Evolutionary conservation across 305 asterid genomes (phyloP), one percentile per base, ranked within the genome.

Genomic region (Ruellia speciosa): DNA sequence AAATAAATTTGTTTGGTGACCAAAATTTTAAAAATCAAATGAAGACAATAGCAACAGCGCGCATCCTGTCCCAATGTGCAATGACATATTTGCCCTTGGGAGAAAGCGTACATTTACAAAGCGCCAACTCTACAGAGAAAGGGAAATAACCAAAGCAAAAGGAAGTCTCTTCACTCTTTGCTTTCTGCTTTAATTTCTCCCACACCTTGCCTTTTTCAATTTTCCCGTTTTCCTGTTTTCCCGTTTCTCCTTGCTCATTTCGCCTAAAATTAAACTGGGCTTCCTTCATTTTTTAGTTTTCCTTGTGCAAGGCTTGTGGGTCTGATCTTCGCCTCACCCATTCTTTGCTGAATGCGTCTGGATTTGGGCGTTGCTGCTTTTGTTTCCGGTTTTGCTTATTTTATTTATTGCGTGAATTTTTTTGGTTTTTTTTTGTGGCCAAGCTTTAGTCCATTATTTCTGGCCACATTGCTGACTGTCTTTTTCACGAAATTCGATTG

Each of bases 401-500:
- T 9, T 12, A 1, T 43, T 4, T 43, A 4, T 43, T 12, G 49
- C 16, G 12, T 3, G 9, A 37, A 37, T 3, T 43, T 13, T 8
- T 47, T 41, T 20, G 6, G 6, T 3, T 43, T 13, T 8, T 47
- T 41, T 20, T 6, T 59, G 28, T 12, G 0, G 18, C 28, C 17
- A 47, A 24, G 5, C 15, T 59, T 54, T 47, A 28, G 55, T 59
- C 31, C 64, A 49, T 59, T 59, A 49, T 17, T 49, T 20, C 11
- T 33, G 9, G 35, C 48, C 64, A 48, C 48, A 49, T 49, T 59
- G 48, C 48, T 41, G 24, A 48, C 49, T 6, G 24, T 60, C 49
- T 12, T 49, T 51, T 59, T 59, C 64, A 59, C 14, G 56, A 49
- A 37, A 49, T 14, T 59, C 33, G 64, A 49, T 49, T 52, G 49